Evolutionary conservation across 1,284 basidiomycete genomes (phyloP).

Genomic region (Cutaneotrichosporon dermatis): DNA sequence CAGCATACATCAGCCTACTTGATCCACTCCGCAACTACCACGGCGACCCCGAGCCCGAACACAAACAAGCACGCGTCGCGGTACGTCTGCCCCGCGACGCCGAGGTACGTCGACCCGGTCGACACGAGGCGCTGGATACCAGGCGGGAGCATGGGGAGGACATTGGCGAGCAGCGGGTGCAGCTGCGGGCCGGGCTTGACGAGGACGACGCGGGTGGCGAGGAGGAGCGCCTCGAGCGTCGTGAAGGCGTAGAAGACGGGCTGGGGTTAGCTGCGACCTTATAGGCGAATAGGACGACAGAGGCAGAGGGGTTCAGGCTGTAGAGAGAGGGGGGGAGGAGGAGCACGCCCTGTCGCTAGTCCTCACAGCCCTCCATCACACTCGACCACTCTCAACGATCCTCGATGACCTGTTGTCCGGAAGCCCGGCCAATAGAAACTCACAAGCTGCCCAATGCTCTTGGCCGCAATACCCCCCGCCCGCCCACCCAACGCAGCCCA

Average conservation of each 20-base stretch:
- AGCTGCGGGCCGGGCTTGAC: conserved; percentile 43
- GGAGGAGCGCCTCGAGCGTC: conserved; percentile 45
- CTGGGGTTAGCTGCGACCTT: conserved; percentile 22
- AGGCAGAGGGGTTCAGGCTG: too few relatives aligned
- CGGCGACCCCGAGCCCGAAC: conserved; percentile 36
- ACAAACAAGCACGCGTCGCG: conserved; percentile 46
- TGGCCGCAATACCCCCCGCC: background rate
- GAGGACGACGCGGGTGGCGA: conserved; percentile 44
- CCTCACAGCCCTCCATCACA: too few relatives aligned
- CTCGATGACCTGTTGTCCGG: too few relatives aligned
- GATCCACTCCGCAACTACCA: conserved; percentile 27
- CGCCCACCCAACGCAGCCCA: conserved; percentile 18
- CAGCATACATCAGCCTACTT: background rate
- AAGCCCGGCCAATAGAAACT: background rate
- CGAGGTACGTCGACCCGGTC: conserved; percentile 41
- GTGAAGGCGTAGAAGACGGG: conserved; percentile 49
- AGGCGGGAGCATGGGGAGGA: conserved; percentile 47
- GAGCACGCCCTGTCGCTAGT: too few relatives aligned
- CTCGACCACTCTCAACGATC: too few relatives aligned
- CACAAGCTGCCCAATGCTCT: conserved; percentile 20
- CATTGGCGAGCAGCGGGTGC: conserved; percentile 42
- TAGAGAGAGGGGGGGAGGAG: too few relatives aligned
- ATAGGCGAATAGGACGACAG: too few relatives aligned
- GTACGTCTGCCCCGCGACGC: conserved; percentile 37
- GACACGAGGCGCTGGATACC: conserved; percentile 33